Evolutionary conservation across 768 basidiomycete genomes (phyloP).

Genomic region (Tylopilus sp.): DNA sequence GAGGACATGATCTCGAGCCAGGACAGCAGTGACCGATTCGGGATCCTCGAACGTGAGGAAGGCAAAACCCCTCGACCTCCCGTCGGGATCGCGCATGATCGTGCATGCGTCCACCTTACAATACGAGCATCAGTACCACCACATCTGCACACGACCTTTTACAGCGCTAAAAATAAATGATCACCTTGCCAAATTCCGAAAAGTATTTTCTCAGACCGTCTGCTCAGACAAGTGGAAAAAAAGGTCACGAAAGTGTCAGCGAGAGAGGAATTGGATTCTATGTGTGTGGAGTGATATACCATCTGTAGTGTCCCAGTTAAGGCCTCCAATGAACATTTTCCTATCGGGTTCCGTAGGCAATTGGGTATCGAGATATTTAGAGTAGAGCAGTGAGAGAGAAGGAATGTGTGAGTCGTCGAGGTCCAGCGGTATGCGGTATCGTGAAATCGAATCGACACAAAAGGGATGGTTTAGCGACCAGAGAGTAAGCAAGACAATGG

Average conservation of each 20-base stretch:
- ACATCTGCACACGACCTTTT: not conserved
- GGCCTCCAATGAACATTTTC: conserved; percentile 89
- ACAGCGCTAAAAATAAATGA: conserved; percentile 10
- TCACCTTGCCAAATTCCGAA: conserved; percentile 72
- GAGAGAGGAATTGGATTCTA: conserved; percentile 20
- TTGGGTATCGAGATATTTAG: conserved; percentile 28
- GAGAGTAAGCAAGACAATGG: conserved; percentile 30
- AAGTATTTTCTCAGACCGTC: conserved; percentile 70
- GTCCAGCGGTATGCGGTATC: conserved; percentile 38
- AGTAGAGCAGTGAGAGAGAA: conserved; percentile 22
- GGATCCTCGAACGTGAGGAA: conserved; percentile 80
- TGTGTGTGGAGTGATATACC: conserved; percentile 47
- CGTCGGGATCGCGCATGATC: conserved; percentile 78
- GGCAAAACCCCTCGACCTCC: conserved; percentile 79
- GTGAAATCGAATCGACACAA: conserved; percentile 31
- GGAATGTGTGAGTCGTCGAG: conserved; percentile 27
- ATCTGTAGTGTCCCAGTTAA: conserved; percentile 91
- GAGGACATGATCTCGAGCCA: conserved; percentile 62
- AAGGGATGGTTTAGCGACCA: conserved; percentile 33
- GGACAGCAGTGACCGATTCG: conserved; percentile 58
- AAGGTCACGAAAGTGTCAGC: conserved; percentile 25
- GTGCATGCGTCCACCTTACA: conserved; percentile 72
- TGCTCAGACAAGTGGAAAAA: conserved; percentile 31
- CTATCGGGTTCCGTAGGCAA: conserved; percentile 44
- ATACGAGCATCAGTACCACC: conserved; percentile 12